A percentile compares a stretch with the other conserved stretches of the same genome.
These are phyloP conservation scores for Aspergillus felis DNA, from an alignment of 2,329 filamentous ascomycete genomes.

Conservation along the genomic window DNA sequence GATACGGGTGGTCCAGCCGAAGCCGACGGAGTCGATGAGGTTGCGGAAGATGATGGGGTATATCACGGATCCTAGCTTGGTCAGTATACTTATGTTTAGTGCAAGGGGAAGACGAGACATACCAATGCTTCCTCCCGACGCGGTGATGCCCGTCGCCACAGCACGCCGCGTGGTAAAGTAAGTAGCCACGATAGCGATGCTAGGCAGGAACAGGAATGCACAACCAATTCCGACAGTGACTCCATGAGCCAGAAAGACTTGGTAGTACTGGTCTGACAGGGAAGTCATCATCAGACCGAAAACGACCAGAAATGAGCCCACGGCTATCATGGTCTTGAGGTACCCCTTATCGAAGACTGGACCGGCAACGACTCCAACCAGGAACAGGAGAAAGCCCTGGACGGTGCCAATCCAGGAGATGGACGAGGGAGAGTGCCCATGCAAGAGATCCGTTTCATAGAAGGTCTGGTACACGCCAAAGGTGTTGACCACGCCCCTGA, in stretches of 20 bases:
- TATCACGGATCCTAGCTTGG: not conserved
- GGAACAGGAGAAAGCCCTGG: not conserved
- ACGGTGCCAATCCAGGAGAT: not conserved
- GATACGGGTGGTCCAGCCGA: slow-evolving; percentile 58
- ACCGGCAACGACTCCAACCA: not conserved
- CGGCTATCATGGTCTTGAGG: not conserved
- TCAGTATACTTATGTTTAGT: not conserved
- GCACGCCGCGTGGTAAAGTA: not conserved
- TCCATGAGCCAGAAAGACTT: not conserved
- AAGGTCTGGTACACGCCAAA: not conserved
- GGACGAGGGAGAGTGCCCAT: not conserved
- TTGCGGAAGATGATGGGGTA: not conserved
- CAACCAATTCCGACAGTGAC: not conserved
- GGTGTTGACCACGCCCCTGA: not conserved
- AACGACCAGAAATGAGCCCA: not conserved
- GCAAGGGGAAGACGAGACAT: not conserved
- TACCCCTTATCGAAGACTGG: not conserved
- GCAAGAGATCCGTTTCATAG: not conserved
- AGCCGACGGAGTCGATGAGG: slow-evolving; percentile 44
- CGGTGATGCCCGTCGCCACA: not conserved
- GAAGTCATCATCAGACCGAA: not conserved
- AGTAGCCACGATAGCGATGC: not conserved
- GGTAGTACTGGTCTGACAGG: not conserved
- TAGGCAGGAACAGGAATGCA: not conserved
- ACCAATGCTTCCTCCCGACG: not conserved